These are phyloP conservation scores for Mortierella claussenii DNA, from an alignment of 192 early-diverging fungal genomes.

Conservation along the genomic window DNA sequence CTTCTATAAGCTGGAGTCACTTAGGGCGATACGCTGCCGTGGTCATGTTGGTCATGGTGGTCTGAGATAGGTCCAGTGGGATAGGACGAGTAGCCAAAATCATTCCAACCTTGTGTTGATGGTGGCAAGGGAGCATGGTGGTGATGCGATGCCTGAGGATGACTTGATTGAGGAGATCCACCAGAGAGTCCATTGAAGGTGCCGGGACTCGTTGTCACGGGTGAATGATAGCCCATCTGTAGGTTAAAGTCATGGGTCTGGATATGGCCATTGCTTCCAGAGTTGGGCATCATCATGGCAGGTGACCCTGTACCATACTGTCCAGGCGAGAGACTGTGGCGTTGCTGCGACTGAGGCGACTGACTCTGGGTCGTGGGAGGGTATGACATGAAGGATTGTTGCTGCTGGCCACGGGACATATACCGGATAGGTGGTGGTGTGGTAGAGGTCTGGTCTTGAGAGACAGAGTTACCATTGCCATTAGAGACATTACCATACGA, in stretches of 20 bases:
- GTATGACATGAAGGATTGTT: conserved; percentile 33
- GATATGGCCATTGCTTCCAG: conserved; percentile 36
- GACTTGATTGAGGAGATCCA: conserved; percentile 37
- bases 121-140: conserved; percentile 40
- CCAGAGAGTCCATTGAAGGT: conserved; percentile 31
- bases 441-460: conserved; percentile 45
- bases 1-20: too few relatives aligned
- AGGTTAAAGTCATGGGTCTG: conserved; percentile 43
- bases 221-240: conserved; percentile 49
- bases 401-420: conserved; percentile 15
- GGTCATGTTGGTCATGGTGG: conserved; percentile 46
- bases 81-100: conserved; percentile 38
- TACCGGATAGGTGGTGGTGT: conserved; percentile 47
- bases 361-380: conserved; percentile 31
- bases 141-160: conserved; percentile 23
- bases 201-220: conserved; percentile 40
- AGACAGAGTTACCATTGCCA: conserved; percentile 1
- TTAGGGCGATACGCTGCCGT: conserved; percentile 49
- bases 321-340: conserved; percentile 41
- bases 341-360: conserved; percentile 53
- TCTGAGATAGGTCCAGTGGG: conserved; percentile 39
- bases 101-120: conserved; percentile 44
- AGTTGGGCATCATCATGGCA: conserved; percentile 53
- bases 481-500: conserved; percentile 32
- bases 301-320: conserved; percentile 41